These are phyloP conservation scores for Aspergillus neotritici DNA, from an alignment of 2,329 filamentous ascomycete species.

Conservation along the genomic window DNA sequence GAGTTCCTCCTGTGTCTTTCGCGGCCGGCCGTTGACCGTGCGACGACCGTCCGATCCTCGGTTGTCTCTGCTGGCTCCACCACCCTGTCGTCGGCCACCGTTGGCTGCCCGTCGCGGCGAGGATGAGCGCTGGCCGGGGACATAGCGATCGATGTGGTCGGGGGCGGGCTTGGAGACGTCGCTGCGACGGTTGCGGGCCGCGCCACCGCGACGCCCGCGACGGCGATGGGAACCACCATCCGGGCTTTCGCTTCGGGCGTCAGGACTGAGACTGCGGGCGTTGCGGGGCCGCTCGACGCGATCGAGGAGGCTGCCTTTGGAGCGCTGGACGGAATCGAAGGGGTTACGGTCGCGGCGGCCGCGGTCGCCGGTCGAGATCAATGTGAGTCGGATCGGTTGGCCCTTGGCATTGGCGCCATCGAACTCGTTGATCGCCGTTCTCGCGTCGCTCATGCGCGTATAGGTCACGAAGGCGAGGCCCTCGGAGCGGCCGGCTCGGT, in stretches of 20 bases:
- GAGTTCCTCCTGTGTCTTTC: conserved; percentile 85
- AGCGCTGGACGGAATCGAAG: conserved; percentile 47
- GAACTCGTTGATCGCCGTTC: conserved; percentile 69
- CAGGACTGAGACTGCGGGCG: conserved; percentile 40
- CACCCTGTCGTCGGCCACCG: conserved; percentile 44
- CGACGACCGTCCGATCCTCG: conserved; percentile 28
- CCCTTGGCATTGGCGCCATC: conserved; percentile 87
- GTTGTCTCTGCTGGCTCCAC: conserved; percentile 17
- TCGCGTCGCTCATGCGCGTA: conserved; percentile 63
- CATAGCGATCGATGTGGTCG: conserved; percentile 71
- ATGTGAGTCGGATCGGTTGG: conserved; percentile 70
- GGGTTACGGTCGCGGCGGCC: conserved; percentile 36
- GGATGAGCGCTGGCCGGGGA: conserved; percentile 53
- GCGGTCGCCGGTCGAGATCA: conserved; percentile 51
- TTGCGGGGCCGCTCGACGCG: conserved; percentile 47
- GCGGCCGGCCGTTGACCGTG: conserved; percentile 53
- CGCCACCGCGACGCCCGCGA: conserved; percentile 34
- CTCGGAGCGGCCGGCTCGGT: conserved; percentile 81
- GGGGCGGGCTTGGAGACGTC: conserved; percentile 52
- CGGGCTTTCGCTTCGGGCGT: conserved; percentile 27
- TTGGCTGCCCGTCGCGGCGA: conserved; percentile 41
- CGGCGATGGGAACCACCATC: conserved; percentile 35
- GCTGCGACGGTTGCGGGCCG: conserved; percentile 45
- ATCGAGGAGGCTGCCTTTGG: conserved; percentile 60
- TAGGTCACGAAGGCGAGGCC: conserved; percentile 82